Base-by-base conservation (phyloP, 305 asterid genomes). In the Fraxinus nigra region DNA sequence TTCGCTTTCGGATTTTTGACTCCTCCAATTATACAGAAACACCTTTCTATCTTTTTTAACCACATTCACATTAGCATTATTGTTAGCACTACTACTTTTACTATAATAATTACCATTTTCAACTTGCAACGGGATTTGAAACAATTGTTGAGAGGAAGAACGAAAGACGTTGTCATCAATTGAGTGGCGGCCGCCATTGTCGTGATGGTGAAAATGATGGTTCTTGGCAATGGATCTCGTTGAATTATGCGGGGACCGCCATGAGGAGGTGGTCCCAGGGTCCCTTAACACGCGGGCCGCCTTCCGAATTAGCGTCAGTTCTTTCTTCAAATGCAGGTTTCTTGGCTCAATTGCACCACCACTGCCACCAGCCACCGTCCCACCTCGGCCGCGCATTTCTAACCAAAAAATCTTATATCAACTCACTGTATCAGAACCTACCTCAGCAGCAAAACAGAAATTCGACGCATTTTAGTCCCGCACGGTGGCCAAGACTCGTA, bases 181-280 rank as follows among this genome's bases (percentile, higher is more conserved):
- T 35, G 20, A 51, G 61, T 14, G 61, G 61, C 61, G 61, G 22
- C 65, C 77, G 43, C 82, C 87, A 73, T 83, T 87, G 80, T 86
- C 88, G 82, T 86, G 91, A 83, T 88, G 92, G 69, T 90, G 95
- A 38, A 84, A 86, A 80, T 87, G 88, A 75, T 92, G 95, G 81
- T 92, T 93, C 80, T 90, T 90, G 8, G 90, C 87, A 4, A 89
- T 88, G 78, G 99, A 94, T 94, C 97, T 90, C 18, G 94, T 90
- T 5, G 97, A 89, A 81, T 85, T 87, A 7, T 89, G 80, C 28
- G 97, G 99, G 3, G 98, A 92, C 86, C 94, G 90, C 98, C 97
- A 93, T 14, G 98, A 88, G 5, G 97, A 91, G 54, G 94, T 89
- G 75, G 99, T 96, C 14, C 98, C 98, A 34, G 99, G 99, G 87